Evolutionary conservation across 2,329 filamentous ascomycete genomes (phyloP).

Genomic region (Aureobasidium mangrovei): DNA sequence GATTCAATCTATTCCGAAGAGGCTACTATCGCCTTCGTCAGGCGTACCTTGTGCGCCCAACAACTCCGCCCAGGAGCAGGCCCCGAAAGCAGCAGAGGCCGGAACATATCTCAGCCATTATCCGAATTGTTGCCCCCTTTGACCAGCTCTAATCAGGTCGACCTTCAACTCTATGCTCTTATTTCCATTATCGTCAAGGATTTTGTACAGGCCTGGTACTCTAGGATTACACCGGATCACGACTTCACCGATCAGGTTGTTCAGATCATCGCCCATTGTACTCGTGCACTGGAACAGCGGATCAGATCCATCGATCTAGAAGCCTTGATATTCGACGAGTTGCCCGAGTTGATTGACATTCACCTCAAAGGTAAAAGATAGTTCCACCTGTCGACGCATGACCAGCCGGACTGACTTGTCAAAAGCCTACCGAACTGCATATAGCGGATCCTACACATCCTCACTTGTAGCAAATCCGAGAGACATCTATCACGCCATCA

Average conservation of each 20-base stretch:
- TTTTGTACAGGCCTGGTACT: constrained; percentile 89
- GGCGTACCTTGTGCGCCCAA: constrained; percentile 73
- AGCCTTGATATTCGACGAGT: constrained; percentile 74
- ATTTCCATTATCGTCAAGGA: constrained; percentile 84
- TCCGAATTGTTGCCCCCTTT: constrained; percentile 80
- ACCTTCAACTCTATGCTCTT: constrained; percentile 85
- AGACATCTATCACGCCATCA: constrained; percentile 73
- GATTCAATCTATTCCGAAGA: constrained; percentile 49
- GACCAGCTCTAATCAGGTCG: constrained; percentile 88
- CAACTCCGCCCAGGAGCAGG: constrained; percentile 32
- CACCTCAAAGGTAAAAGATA: constrained; percentile 62
- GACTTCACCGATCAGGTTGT: constrained; percentile 80
- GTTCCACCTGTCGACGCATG: not conserved
- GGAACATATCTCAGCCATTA: constrained; percentile 57
- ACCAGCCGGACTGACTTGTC: not conserved
- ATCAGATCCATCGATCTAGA: constrained; percentile 75
- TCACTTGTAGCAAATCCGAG: constrained; percentile 55
- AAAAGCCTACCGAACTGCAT: constrained; percentile 64
- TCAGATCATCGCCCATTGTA: constrained; percentile 86
- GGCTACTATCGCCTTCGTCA: constrained; percentile 72
- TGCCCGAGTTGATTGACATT: constrained; percentile 69
- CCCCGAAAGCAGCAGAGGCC: constrained; percentile 42
- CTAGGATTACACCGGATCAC: constrained; percentile 82
- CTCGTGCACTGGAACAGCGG: constrained; percentile 76
- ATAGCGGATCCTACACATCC: constrained; percentile 47